A percentile compares a stretch with the other conserved stretches of the same genome.
phyloP scores from a whole-genome alignment of 176 grass and related monocot genomes.

The Elaeis guineensis region DNA sequence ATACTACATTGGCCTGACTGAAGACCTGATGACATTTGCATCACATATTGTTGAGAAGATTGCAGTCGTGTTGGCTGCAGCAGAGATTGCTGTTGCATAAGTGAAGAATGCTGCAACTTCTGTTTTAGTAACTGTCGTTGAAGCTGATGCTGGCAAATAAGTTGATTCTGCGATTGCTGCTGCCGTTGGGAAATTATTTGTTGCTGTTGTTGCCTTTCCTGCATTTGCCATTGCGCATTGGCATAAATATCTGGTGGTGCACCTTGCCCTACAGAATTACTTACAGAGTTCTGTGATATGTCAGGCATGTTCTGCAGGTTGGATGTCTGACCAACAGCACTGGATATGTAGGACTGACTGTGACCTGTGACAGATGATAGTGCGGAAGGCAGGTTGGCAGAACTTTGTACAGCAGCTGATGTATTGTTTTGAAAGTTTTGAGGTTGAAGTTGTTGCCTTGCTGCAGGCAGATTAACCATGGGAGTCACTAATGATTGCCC shows the following conservation, averaged over 20 bases:
- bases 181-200: conserved; percentile 33
- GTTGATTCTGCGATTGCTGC: conserved; percentile 55
- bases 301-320: conserved; percentile 44
- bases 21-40: conserved; percentile 65
- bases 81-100: conserved; percentile 52
- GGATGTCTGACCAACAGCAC: conserved; percentile 42
- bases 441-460: conserved; percentile 28
- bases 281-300: conserved; percentile 46
- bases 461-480: conserved; percentile 56
- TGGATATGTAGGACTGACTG: conserved; percentile 27
- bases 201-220: conserved; percentile 39
- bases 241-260: conserved; percentile 56
- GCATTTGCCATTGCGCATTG: conserved; percentile 55
- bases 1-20: conserved; percentile 42
- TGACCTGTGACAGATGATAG: conserved; percentile 23
- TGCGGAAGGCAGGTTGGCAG: conserved; percentile 11
- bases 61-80: conserved; percentile 59
- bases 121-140: conserved; percentile 33
- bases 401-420: conserved; percentile 38
- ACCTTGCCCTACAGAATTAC: conserved; percentile 35
- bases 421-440: conserved; percentile 33
- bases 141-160: conserved; percentile 68
- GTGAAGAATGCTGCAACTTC: conserved; percentile 51
- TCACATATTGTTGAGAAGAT: conserved; percentile 62
- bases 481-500: conserved; percentile 43